A percentile compares a stretch with the other conserved stretches of the same genome.
Evolutionary conservation across 2,329 filamentous ascomycete genomes (phyloP).

Genomic region (Rosellinia necatrix): DNA sequence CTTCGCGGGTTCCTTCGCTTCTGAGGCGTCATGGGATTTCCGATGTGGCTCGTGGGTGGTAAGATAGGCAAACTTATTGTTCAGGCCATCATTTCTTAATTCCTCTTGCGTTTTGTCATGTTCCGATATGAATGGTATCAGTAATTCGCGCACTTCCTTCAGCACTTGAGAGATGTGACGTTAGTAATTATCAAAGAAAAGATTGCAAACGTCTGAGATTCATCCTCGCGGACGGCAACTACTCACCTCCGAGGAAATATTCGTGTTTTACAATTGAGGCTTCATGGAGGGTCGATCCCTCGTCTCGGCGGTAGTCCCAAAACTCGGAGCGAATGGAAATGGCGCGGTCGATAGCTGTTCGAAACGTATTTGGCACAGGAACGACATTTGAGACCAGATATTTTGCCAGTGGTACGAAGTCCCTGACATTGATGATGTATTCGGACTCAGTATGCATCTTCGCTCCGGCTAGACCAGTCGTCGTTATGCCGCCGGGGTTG

Average conservation of each 20-base stretch:
- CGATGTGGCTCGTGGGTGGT: constrained; percentile 46
- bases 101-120: constrained; percentile 8
- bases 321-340: constrained; percentile 44
- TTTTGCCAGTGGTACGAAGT: constrained; percentile 46
- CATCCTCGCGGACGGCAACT: background rate
- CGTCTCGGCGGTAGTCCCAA: constrained; percentile 24
- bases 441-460: too few relatives aligned
- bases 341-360: constrained; percentile 42
- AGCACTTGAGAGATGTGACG: constrained; percentile 31
- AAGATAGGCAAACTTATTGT: constrained; percentile 44
- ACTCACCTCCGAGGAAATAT: constrained; percentile 40
- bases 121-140: constrained; percentile 31
- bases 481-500: background rate
- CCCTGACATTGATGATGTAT: constrained; percentile 44
- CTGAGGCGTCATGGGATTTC: constrained; percentile 42
- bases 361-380: constrained; percentile 39
- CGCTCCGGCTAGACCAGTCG: too few relatives aligned
- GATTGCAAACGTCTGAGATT: background rate
- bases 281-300: constrained; percentile 22
- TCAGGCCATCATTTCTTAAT: constrained; percentile 12
- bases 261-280: constrained; percentile 38
- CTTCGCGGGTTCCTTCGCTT: constrained; percentile 31
- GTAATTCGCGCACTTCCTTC: constrained; percentile 40
- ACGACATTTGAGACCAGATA: constrained; percentile 40
- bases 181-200: background rate